Evolutionary conservation across 371 early-diverging fungal genomes (phyloP).

Genomic region (Mucor piriformis): DNA sequence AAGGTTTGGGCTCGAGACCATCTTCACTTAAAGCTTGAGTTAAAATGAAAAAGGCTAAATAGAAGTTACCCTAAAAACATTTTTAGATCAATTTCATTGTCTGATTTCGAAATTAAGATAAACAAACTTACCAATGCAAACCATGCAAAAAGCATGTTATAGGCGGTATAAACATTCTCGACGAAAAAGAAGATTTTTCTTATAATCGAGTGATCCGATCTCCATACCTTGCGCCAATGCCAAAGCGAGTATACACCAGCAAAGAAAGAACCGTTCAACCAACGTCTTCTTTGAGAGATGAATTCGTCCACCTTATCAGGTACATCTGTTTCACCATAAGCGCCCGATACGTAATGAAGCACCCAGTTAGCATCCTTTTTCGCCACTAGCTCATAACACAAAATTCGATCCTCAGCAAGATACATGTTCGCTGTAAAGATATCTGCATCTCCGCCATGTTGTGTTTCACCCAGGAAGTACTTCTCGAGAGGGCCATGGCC

Average conservation of each 20-base stretch:
- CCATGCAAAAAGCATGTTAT: constrained; percentile 69
- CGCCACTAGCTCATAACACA: constrained; percentile 86
- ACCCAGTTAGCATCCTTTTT: constrained; percentile 72
- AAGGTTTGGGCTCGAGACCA: constrained; percentile 22
- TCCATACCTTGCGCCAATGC: constrained; percentile 53
- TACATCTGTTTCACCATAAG: constrained; percentile 88
- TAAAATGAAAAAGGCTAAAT: constrained; percentile 80
- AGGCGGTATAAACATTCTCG: constrained; percentile 61
- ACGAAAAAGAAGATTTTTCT: constrained; percentile 66
- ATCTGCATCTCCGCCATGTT: constrained; percentile 74
- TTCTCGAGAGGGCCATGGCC: constrained; percentile 81
- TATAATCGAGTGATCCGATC: constrained; percentile 57
- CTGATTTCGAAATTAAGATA: background rate
- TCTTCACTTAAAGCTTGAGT: constrained; percentile 28
- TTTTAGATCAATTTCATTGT: background rate
- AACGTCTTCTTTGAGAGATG: constrained; percentile 87
- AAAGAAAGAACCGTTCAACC: constrained; percentile 84
- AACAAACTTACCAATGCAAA: constrained; percentile 60
- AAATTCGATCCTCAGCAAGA: constrained; percentile 85
- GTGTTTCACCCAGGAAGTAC: constrained; percentile 93
- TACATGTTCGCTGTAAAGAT: constrained; percentile 80
- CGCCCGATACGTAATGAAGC: constrained; percentile 66
- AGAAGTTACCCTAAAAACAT: constrained; percentile 61
- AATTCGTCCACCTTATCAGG: constrained; percentile 76
- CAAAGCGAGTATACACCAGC: constrained; percentile 54